Conservation (phyloP, 2,329 filamentous ascomycete species). For the Ceratocystiopsis brevicomis region DNA sequence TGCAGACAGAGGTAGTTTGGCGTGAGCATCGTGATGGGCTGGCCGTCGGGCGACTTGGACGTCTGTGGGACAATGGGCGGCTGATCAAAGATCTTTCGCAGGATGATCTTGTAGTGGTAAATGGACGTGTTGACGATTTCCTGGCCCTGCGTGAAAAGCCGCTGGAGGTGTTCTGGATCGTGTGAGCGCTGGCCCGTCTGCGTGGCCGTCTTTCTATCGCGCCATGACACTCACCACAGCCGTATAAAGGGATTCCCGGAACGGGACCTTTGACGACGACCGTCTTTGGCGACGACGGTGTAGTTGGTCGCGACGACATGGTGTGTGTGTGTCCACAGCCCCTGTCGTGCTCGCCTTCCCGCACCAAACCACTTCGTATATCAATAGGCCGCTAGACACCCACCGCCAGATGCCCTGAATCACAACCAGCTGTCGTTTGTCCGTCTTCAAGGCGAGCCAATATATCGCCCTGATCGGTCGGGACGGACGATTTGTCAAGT, state of each 20-base stretch:
- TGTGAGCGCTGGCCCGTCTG: not conserved
- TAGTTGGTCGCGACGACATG: constrained; percentile 30
- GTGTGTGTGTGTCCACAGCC: constrained; percentile 2
- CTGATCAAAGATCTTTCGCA: constrained; percentile 51
- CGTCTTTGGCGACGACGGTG: constrained; percentile 35
- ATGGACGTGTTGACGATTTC: constrained; percentile 50
- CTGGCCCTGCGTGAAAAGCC: constrained; percentile 40
- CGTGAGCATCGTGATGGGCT: constrained; percentile 40
- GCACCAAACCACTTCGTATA: too few species aligned
- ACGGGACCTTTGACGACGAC: constrained; percentile 40
- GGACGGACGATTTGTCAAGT: too few species aligned
- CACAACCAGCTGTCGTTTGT: too few species aligned
- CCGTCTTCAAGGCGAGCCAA: too few species aligned
- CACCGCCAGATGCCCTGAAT: too few species aligned
- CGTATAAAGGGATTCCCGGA: constrained; percentile 40
- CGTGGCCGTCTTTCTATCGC: not conserved
- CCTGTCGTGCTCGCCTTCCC: not conserved
- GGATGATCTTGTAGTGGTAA: constrained; percentile 51
- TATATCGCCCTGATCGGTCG: too few species aligned
- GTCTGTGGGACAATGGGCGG: constrained; percentile 47
- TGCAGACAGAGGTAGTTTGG: constrained; percentile 56
- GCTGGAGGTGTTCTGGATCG: constrained; percentile 50
- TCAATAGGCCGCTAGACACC: too few species aligned
- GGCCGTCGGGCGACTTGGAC: constrained; percentile 36
- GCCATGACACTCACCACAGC: constrained; percentile 33